These are phyloP conservation scores for Phytophthora litchii DNA, from an alignment of 352 stramenopile genomes.

Conservation along the genomic window DNA sequence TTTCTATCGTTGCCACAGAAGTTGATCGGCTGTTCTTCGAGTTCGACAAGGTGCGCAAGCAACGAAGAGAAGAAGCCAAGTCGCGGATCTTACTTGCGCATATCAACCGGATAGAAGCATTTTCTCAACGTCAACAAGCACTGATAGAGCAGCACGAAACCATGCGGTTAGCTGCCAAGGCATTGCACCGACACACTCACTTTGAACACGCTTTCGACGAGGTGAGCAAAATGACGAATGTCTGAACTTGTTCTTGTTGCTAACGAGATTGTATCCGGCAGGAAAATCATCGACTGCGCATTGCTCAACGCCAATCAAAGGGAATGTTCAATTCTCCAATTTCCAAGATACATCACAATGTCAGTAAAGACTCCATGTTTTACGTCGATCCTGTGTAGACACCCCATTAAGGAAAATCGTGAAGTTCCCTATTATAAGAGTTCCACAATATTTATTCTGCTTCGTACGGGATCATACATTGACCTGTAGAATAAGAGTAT, in stretches of 20 bases:
- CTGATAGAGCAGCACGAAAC: conserved; percentile 39
- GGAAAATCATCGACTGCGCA: conserved; percentile 41
- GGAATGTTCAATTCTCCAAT: conserved; percentile 35
- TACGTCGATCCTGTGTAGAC: conserved; percentile 35
- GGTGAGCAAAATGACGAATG: conserved; percentile 10
- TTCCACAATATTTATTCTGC: too few relatives aligned
- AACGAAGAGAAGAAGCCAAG: conserved; percentile 44
- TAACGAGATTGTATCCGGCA: conserved; percentile 13
- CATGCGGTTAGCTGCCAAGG: conserved; percentile 51
- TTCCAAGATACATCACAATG: conserved; percentile 38
- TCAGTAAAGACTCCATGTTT: conserved; percentile 73
- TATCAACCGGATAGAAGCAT: conserved; percentile 56
- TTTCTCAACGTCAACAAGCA: conserved; percentile 46
- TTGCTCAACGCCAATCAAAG: conserved; percentile 48
- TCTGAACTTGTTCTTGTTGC: background rate
- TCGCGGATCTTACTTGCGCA: conserved; percentile 46
- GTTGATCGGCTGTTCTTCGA: conserved; percentile 58
- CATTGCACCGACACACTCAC: conserved; percentile 49
- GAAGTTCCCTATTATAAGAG: too few relatives aligned
- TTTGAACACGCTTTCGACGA: conserved; percentile 46
- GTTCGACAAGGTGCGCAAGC: conserved; percentile 52
- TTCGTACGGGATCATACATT: too few relatives aligned
- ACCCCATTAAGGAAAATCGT: background rate
- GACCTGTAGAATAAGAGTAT: too few relatives aligned
- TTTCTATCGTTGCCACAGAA: too few relatives aligned